Conservation (phyloP, 176 grass and related monocot genomes). For the Secale cereale region DNA sequence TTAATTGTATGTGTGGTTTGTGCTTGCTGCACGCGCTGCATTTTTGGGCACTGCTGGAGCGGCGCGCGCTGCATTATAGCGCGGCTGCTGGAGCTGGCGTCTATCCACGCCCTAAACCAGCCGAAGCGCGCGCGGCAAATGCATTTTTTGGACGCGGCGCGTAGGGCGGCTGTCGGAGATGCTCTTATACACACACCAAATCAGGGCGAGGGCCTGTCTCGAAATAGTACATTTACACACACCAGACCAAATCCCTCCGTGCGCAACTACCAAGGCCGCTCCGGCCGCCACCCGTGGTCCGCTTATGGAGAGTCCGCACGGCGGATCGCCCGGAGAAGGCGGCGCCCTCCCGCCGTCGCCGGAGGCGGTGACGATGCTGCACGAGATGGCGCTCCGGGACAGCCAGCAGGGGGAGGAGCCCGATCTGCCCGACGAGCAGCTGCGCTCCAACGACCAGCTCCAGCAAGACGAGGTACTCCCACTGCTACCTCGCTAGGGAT, state of each 20-base stretch:
- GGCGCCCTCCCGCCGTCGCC: background rate
- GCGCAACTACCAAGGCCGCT: background rate
- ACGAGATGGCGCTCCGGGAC: slow-evolving; percentile 1
- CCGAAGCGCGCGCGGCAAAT: too few relatives aligned
- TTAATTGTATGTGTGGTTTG: too few relatives aligned
- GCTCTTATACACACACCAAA: background rate
- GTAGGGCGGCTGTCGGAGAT: too few relatives aligned
- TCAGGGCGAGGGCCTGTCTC: background rate
- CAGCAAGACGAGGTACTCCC: slow-evolving; percentile 23
- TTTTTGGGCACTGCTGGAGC: too few relatives aligned
- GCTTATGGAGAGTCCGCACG: background rate
- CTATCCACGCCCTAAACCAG: too few relatives aligned
- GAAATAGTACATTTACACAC: too few relatives aligned
- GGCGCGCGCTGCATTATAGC: too few relatives aligned
- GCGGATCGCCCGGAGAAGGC: background rate
- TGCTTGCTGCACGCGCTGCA: too few relatives aligned
- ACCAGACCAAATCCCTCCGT: too few relatives aligned
- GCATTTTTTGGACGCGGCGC: too few relatives aligned
- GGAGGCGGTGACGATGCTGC: slow-evolving; percentile 8
- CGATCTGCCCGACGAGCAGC: slow-evolving; percentile 26
- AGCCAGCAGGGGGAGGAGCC: slow-evolving; percentile 14
- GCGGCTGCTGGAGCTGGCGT: too few relatives aligned
- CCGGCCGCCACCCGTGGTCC: background rate
- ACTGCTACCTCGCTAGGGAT: background rate
- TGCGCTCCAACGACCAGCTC: slow-evolving; percentile 34